A percentile compares a stretch with the other conserved stretches of the same genome.
Conservation (phyloP, 2,329 filamentous ascomycete genomes). For the Hymenotorrendiella dingleyae region DNA sequence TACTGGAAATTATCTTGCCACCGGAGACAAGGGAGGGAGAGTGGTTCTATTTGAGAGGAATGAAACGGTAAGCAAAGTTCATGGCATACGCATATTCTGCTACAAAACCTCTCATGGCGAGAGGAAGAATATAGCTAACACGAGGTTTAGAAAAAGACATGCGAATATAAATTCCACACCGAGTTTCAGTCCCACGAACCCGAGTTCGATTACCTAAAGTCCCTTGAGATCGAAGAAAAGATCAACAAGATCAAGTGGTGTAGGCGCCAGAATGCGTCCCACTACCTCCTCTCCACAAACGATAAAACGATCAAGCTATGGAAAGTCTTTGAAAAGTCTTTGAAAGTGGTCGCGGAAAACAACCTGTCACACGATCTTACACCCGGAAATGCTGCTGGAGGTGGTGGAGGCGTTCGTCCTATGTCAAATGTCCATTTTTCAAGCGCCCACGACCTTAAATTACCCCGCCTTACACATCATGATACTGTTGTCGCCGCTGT, state of each 20-base stretch:
- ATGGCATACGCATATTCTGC: too few species aligned
- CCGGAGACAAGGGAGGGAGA: slow-evolving; percentile 82
- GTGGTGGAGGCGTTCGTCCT: slow-evolving; percentile 69
- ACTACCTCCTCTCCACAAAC: slow-evolving; percentile 96
- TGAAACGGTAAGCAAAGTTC: slow-evolving; percentile 69
- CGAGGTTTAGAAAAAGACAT: slow-evolving; percentile 84
- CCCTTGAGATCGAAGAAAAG: slow-evolving; percentile 98
- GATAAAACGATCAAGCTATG: slow-evolving; percentile 99
- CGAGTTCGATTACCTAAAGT: slow-evolving; percentile 99
- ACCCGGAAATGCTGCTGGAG: slow-evolving; percentile 61
- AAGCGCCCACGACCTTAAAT: slow-evolving; percentile 76
- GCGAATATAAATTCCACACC: slow-evolving; percentile 99
- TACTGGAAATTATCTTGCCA: slow-evolving; percentile 82
- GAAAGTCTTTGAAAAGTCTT: slow-evolving; percentile 99
- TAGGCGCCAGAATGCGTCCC: slow-evolving; percentile 92
- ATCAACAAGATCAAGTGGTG: slow-evolving; percentile 99
- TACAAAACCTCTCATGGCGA: too few species aligned
- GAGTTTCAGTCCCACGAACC: slow-evolving; percentile 99
- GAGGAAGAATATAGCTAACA: slow-evolving; percentile 31
- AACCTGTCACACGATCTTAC: slow-evolving; percentile 94
- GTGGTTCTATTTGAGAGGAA: slow-evolving; percentile 89
- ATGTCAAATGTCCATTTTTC: slow-evolving; percentile 71
- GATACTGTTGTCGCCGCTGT: slow-evolving; percentile 97
- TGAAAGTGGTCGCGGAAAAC: slow-evolving; percentile 98
- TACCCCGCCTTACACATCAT: slow-evolving; percentile 93